phyloP scores from a whole-genome alignment of 139 green algal species.

The Ettlia oleoabundans region DNA sequence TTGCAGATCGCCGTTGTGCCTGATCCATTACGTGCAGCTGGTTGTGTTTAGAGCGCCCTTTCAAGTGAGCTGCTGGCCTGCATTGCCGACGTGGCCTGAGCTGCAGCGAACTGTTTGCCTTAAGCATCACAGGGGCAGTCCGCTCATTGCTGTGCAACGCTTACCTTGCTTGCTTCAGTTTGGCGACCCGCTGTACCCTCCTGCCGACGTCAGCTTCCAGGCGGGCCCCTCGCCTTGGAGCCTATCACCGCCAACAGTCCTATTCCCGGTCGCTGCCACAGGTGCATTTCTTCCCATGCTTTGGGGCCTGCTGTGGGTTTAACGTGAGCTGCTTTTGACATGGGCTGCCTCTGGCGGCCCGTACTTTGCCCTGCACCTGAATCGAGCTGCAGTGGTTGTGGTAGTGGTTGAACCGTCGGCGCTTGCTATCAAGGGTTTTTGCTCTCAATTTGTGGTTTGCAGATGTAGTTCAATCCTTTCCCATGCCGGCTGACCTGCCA shows the following conservation, averaged over 20 bases:
- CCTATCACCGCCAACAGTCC: conserved; percentile 7
- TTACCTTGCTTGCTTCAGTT: not conserved
- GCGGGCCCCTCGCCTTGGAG: conserved; percentile 6
- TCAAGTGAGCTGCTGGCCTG: no score
- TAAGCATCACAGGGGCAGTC: not conserved
- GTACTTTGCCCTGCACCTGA: no score
- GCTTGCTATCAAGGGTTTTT: not conserved
- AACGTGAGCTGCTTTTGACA: no score
- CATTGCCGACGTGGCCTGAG: no score
- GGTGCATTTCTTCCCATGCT: no score
- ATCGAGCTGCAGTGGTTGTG: no score
- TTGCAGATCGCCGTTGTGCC: conserved; percentile 35
- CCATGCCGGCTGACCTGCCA: conserved; percentile 25
- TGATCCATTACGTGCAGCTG: conserved; percentile 20
- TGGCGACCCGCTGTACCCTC: conserved; percentile 40
- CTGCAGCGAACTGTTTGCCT: not conserved
- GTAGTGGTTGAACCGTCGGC: no score
- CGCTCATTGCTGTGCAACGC: not conserved
- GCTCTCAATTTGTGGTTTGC: not conserved
- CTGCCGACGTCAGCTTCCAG: conserved; percentile 37
- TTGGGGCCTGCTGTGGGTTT: no score
- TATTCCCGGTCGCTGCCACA: conserved; percentile 18
- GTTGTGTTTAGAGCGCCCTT: conserved; percentile 29
- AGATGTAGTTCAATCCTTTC: conserved; percentile 35
- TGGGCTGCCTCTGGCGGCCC: no score